Conservation (phyloP, 108 stramenopile genomes). For the Cyclotella cryptica region DNA sequence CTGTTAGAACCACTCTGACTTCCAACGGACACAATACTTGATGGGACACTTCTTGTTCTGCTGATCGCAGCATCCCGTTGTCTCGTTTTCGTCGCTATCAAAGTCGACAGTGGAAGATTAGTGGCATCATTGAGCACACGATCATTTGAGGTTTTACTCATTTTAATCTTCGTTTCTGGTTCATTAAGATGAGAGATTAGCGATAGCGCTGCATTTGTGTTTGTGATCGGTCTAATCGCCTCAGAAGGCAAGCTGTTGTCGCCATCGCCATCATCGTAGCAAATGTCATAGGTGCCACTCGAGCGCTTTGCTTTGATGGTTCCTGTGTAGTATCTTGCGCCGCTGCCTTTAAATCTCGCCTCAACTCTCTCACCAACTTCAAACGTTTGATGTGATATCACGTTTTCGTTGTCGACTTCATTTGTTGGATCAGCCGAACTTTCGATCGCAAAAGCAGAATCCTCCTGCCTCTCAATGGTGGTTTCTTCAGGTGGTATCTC, state of each 20-base stretch:
- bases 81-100: too few relatives aligned
- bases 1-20: too few relatives aligned
- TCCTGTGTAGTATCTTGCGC: constrained; percentile 23
- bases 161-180: too few relatives aligned
- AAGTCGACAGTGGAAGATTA: too few relatives aligned
- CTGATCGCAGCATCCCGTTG: too few relatives aligned
- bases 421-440: not conserved
- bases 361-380: constrained; percentile 9
- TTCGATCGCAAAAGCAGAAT: not conserved
- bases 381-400: not conserved
- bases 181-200: too few relatives aligned
- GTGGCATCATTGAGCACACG: too few relatives aligned
- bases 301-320: not conserved
- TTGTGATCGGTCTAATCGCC: not conserved
- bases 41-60: too few relatives aligned
- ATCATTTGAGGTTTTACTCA: too few relatives aligned
- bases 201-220: too few relatives aligned
- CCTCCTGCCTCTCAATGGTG: not conserved
- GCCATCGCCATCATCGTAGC: constrained; percentile 26
- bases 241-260: not conserved
- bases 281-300: constrained; percentile 4
- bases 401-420: too few relatives aligned
- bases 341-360: constrained; percentile 23
- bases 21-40: too few relatives aligned
- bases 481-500: not conserved